A percentile compares a stretch with the other conserved stretches of the same genome.
Evolutionary conservation across 2,329 filamentous ascomycete species (phyloP).

Genomic region (Diaporthe ampelina): DNA sequence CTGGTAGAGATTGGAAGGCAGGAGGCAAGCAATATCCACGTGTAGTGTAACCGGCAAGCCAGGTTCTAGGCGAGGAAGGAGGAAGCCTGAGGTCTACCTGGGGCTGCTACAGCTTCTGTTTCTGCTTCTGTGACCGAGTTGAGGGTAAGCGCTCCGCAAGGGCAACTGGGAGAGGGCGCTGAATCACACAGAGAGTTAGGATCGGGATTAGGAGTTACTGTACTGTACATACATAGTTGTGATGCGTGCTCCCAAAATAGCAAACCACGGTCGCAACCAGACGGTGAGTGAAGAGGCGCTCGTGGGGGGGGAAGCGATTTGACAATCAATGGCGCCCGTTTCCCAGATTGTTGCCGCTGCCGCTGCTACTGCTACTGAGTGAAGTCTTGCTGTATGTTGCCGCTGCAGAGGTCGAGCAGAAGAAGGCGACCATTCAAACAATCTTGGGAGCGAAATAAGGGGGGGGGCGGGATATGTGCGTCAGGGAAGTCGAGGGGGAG

Average conservation of each 20-base stretch:
- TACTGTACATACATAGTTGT: conserved; percentile 15
- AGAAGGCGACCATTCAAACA: conserved; percentile 26
- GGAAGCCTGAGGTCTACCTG: conserved; percentile 20
- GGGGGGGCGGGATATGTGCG: conserved; percentile 28
- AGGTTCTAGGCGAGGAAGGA: conserved; percentile 8
- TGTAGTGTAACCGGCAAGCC: conserved; percentile 6
- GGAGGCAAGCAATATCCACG: conserved; percentile 21
- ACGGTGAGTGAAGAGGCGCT: conserved; percentile 14
- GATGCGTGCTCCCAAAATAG: conserved; percentile 23
- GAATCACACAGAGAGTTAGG: conserved; percentile 5
- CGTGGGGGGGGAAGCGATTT: background rate
- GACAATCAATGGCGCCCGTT: conserved; percentile 9
- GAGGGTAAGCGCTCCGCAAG: conserved; percentile 22
- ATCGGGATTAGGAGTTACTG: conserved; percentile 31
- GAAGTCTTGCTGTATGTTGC: conserved; percentile 7
- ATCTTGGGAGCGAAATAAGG: conserved; percentile 30
- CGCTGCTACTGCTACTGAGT: background rate
- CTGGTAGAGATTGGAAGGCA: conserved; percentile 21
- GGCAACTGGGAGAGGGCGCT: conserved; percentile 17
- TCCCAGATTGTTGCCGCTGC: conserved; percentile 3
- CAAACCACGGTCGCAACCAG: conserved; percentile 23
- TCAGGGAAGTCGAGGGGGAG: conserved; percentile 26
- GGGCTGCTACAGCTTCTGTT: conserved; percentile 29
- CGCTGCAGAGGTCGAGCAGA: conserved; percentile 25
- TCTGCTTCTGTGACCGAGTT: conserved; percentile 18